Evolutionary conservation across 2,329 filamentous ascomycete genomes (phyloP).

Genomic region (Aspergillus tubingensis): DNA sequence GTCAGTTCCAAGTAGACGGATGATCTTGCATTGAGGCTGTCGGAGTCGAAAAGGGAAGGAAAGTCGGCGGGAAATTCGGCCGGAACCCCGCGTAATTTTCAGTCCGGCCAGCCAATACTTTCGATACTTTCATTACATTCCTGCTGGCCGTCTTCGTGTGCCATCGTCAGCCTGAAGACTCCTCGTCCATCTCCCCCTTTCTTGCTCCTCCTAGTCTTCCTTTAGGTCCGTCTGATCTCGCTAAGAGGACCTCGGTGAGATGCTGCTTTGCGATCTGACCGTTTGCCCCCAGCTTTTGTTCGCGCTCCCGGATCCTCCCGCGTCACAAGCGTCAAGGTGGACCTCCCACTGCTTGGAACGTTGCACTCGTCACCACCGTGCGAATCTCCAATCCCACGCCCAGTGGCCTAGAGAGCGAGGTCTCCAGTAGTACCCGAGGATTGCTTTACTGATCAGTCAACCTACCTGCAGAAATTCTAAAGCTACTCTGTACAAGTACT

Average conservation of each 20-base stretch:
- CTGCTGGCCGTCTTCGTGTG: neutral
- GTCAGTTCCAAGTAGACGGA: no score
- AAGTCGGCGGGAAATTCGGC: constrained; percentile 20
- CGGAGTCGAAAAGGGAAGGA: neutral
- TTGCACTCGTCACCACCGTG: no score
- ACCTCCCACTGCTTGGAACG: neutral
- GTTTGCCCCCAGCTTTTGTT: neutral
- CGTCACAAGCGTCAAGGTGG: neutral
- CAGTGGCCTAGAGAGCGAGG: neutral
- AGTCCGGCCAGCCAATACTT: constrained; percentile 26
- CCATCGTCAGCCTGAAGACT: neutral
- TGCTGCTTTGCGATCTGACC: neutral
- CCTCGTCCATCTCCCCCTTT: neutral
- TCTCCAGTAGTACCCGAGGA: neutral
- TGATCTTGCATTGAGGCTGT: neutral
- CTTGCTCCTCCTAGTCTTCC: neutral
- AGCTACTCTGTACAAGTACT: neutral
- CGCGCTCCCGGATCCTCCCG: neutral
- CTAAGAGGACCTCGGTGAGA: neutral
- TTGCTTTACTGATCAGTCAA: neutral
- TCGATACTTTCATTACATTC: constrained; percentile 8
- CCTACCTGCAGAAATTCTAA: neutral
- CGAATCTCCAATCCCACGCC: neutral
- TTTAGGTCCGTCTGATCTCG: neutral
- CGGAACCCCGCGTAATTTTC: constrained; percentile 35